Evolutionary conservation across 2,329 filamentous ascomycete genomes (phyloP), one percentile per base, ranked within the genome.

Genomic region (Zymoseptoria ardabiliae): DNA sequence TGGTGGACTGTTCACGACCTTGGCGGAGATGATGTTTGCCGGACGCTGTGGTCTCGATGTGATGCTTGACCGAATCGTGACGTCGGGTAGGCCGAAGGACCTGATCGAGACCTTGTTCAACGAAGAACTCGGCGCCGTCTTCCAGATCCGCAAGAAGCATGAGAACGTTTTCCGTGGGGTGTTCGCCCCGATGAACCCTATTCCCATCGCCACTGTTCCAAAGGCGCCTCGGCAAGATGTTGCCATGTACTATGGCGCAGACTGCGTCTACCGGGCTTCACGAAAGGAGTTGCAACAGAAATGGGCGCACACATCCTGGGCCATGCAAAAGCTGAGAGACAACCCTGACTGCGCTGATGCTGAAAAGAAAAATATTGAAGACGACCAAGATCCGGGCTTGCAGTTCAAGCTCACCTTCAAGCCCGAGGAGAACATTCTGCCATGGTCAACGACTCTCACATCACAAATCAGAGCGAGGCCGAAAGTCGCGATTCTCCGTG

Each of bases 11-110:
- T 84, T 97, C 71, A 94, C 93, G 0, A 92, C 93, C 5, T 77
- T 97, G 35, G 90, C 87, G 2, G 94, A 99, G 76, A 97, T 97
- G 94, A 95, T 96, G 85, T 97, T 97, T 73, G 93, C 94, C 30
- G 94, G 94, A 25, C 88, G 92, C 58, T 95, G 90, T 69, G 94
- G 93, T 62, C 82, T 91, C 28, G 89, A 95, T 66, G 80, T 97
- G 61, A 88, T 90, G 80, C 79, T 97, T 59, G 92, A 97, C 71
- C 83, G 82, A 57, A 79, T 91, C 48, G 85, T 84, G 61, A 85
- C 84, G 22, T 80, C 86, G 50, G 81, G 82, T 9, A 78, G 84
- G 52, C 65, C 70, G 1, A 65, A 71, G 50, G 80, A 85, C 69
- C 75, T 95, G 19, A 78, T 96, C 7, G 85, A 91, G 58, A 83